phyloP scores from a whole-genome alignment of 768 basidiomycete genomes.

The Chiua virens region DNA sequence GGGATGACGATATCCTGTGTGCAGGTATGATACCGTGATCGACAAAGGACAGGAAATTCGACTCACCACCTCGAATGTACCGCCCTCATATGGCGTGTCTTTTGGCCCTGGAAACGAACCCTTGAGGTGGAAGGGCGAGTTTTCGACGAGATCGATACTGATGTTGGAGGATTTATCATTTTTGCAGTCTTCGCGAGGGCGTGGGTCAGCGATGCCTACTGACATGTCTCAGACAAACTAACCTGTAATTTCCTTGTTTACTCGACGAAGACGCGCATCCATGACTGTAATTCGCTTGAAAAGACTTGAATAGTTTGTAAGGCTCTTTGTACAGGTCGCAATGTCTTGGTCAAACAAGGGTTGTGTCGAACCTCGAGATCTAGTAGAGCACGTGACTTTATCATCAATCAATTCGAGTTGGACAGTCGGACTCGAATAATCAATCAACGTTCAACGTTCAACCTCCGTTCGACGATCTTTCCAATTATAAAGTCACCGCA shows the following conservation, averaged over 20 bases:
- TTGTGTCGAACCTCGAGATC: constrained; percentile 1
- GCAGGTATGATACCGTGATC: background rate
- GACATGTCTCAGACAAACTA: constrained; percentile 16
- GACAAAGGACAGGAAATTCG: constrained; percentile 5
- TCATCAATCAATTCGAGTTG: no score
- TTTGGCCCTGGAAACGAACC: constrained; percentile 91
- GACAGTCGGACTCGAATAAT: no score
- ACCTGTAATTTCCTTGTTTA: constrained; percentile 95
- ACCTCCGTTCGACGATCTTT: constrained; percentile 79
- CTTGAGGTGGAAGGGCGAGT: constrained; percentile 88
- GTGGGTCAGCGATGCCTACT: constrained; percentile 9
- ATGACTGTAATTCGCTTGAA: constrained; percentile 39
- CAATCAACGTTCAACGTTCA: background rate
- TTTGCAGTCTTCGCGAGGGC: constrained; percentile 71
- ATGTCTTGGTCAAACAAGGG: no score
- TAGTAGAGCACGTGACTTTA: constrained; percentile 26
- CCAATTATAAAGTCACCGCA: constrained; percentile 38
- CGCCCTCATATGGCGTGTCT: constrained; percentile 92
- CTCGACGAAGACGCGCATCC: constrained; percentile 86
- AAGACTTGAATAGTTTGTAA: background rate
- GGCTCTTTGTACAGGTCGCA: no score
- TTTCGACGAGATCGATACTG: constrained; percentile 82
- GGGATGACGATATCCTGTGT: constrained; percentile 88
- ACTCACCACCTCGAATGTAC: constrained; percentile 86
- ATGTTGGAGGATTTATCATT: constrained; percentile 91